phyloP scores from a whole-genome alignment of 495 filamentous ascomycete genomes.

The Cetradonia linearis region DNA sequence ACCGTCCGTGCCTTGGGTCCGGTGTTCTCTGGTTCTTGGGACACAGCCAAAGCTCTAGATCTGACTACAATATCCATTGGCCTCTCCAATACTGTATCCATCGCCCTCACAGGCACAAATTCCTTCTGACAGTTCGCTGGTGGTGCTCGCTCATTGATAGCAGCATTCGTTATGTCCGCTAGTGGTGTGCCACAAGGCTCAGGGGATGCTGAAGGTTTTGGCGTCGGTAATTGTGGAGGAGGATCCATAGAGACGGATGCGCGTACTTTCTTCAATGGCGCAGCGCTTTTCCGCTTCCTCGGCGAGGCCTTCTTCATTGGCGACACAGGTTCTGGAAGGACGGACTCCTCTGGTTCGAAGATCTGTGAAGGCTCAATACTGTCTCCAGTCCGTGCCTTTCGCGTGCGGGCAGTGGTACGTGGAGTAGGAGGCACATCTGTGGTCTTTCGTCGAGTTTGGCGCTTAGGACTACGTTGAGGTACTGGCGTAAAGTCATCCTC shows the following conservation, averaged over 20 bases:
- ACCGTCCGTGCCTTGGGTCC: conserved; percentile 77
- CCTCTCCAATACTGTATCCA: conserved; percentile 67
- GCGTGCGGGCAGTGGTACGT: conserved; percentile 24
- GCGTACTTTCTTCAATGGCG: conserved; percentile 45
- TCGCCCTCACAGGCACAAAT: conserved; percentile 58
- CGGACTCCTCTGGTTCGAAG: conserved; percentile 47
- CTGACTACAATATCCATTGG: conserved; percentile 94
- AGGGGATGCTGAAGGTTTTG: conserved; percentile 45
- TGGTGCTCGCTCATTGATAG: conserved; percentile 49
- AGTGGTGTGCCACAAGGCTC: conserved; percentile 56
- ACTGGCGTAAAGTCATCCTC: conserved; percentile 75
- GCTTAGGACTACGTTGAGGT: conserved; percentile 41
- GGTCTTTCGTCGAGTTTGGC: conserved; percentile 46
- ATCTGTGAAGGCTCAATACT: conserved; percentile 50
- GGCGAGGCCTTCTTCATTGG: conserved; percentile 54
- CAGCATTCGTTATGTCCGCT: conserved; percentile 66
- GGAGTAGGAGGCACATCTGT: conserved; percentile 43
- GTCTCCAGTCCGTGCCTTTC: conserved; percentile 33
- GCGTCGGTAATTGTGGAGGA: conserved; percentile 45
- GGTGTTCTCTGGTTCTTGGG: conserved; percentile 54
- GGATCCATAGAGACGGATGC: conserved; percentile 33
- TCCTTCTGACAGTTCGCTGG: conserved; percentile 34
- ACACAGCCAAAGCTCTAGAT: conserved; percentile 59
- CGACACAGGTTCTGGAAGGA: conserved; percentile 47
- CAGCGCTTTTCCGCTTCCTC: conserved; percentile 60